phyloP scores from a whole-genome alignment of 768 basidiomycete genomes.

The Basidioascus undulatus region DNA sequence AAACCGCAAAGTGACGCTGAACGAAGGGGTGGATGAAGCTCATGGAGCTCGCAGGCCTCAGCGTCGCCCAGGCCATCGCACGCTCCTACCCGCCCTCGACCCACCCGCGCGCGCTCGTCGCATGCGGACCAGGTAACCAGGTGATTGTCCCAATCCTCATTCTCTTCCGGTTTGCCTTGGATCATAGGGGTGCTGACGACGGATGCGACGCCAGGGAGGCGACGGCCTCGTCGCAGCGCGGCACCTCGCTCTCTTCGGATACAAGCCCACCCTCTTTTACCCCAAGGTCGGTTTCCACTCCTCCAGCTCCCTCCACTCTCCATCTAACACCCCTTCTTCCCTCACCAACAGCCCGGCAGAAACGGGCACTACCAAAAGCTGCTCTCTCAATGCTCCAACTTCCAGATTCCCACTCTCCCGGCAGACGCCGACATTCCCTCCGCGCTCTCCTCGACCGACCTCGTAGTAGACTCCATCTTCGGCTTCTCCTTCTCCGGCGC shows the following conservation, averaged over 20 bases:
- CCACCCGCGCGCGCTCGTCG: conserved; percentile 43
- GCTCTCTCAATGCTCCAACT: conserved; percentile 83
- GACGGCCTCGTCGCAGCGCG: conserved; percentile 92
- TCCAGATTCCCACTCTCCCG: conserved; percentile 50
- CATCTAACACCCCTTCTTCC: background rate
- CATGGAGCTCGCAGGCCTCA: conserved; percentile 88
- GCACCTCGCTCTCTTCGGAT: conserved; percentile 86
- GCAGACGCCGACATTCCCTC: conserved; percentile 24
- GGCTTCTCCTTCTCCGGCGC: conserved; percentile 93
- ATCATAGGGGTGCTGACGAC: no score
- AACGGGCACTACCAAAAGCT: conserved; percentile 56
- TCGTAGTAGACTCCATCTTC: conserved; percentile 86
- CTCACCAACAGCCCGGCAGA: conserved; percentile 22
- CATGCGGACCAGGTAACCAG: conserved; percentile 94
- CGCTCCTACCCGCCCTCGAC: conserved; percentile 36
- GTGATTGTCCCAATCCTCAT: conserved; percentile 15
- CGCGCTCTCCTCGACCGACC: conserved; percentile 29
- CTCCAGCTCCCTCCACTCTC: background rate
- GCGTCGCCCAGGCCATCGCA: conserved; percentile 70
- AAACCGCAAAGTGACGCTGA: no score
- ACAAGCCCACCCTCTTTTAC: conserved; percentile 68
- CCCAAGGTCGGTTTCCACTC: conserved; percentile 40
- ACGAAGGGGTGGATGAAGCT: no score
- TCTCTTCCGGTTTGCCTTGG: background rate
- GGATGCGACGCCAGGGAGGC: no score